A percentile compares a stretch with the other conserved stretches of the same genome.
Evolutionary conservation across 768 basidiomycete genomes (phyloP).

Genomic region (Pilatotrama ljubarskyi): DNA sequence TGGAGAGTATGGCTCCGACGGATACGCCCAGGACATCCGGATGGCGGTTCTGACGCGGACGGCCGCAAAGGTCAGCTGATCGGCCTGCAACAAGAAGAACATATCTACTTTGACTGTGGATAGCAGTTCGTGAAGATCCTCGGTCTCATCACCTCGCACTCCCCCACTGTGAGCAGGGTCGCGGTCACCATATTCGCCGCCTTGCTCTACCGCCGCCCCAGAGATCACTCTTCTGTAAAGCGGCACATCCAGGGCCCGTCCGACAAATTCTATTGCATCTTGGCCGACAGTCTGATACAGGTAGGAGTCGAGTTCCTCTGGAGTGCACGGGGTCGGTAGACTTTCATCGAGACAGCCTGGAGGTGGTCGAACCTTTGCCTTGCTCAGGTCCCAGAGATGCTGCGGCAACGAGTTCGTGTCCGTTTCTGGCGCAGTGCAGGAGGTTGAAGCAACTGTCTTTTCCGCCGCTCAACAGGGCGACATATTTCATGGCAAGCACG

Average conservation of each 20-base stretch:
- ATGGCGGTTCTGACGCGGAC: slow-evolving; percentile 54
- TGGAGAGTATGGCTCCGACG: slow-evolving; percentile 95
- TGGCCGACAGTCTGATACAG: slow-evolving; percentile 99
- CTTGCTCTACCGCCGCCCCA: slow-evolving; percentile 79
- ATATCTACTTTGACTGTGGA: slow-evolving; percentile 68
- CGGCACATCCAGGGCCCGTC: slow-evolving; percentile 82
- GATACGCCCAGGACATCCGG: slow-evolving; percentile 86
- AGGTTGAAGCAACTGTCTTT: slow-evolving; percentile 98
- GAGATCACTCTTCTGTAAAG: slow-evolving; percentile 79
- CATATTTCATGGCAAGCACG: slow-evolving; percentile 72
- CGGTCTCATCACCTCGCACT: slow-evolving; percentile 88
- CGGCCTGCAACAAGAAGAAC: too few species aligned
- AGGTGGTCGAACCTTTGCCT: slow-evolving; percentile 68
- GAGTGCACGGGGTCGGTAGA: slow-evolving; percentile 21
- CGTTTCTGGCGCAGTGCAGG: slow-evolving; percentile 81
- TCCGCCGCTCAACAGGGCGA: slow-evolving; percentile 93
- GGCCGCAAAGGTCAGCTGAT: too few species aligned
- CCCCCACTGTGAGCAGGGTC: slow-evolving; percentile 47
- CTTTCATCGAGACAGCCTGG: slow-evolving; percentile 19
- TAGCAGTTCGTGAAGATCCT: slow-evolving; percentile 82
- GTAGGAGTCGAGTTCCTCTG: slow-evolving; percentile 98
- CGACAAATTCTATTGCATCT: slow-evolving; percentile 86
- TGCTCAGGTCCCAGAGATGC: slow-evolving; percentile 83
- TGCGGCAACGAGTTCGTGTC: slow-evolving; percentile 84
- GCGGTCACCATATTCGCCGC: slow-evolving; percentile 82